A percentile compares a stretch with the other conserved stretches of the same genome.
phyloP scores from a whole-genome alignment of 257 asterid species.

The Nemophila menziesii region DNA sequence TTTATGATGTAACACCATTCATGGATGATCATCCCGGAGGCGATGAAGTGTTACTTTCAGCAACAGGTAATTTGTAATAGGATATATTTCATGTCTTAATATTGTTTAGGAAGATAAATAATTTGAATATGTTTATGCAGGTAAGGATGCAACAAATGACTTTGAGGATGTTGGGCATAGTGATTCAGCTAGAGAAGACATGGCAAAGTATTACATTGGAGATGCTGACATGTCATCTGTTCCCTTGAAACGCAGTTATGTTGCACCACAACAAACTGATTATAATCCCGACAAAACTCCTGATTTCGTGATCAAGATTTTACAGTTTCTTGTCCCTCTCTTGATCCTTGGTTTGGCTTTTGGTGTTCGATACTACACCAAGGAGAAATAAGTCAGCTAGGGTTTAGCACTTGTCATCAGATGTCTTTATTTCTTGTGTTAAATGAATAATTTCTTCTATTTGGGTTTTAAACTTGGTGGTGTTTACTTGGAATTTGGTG shows the following conservation, averaged over 20 bases:
- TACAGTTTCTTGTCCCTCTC: constrained; percentile 73
- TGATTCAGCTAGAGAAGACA: constrained; percentile 54
- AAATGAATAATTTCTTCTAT: constrained; percentile 2
- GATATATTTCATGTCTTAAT: not conserved
- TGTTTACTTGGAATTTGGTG: not conserved
- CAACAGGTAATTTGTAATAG: constrained; percentile 40
- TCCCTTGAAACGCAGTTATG: constrained; percentile 45
- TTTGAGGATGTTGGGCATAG: constrained; percentile 83
- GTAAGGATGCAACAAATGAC: constrained; percentile 77
- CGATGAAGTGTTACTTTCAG: constrained; percentile 74
- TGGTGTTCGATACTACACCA: constrained; percentile 60
- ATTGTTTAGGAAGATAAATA: not conserved
- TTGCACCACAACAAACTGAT: constrained; percentile 26
- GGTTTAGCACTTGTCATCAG: constrained; percentile 1
- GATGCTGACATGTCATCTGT: constrained; percentile 45
- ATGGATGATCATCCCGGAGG: constrained; percentile 98
- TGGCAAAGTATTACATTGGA: constrained; percentile 62
- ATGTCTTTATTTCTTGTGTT: constrained; percentile 12
- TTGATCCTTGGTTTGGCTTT: constrained; percentile 68
- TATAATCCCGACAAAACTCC: constrained; percentile 47
- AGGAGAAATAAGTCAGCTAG: constrained; percentile 34
- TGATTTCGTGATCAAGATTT: constrained; percentile 49
- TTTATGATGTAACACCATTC: constrained; percentile 81
- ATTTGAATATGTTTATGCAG: constrained; percentile 21
- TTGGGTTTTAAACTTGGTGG: not conserved